Percentiles rank a stretch among this genome's conserved stretches.
Conservation (phyloP, 2,329 filamentous ascomycete genomes). For the Fusarium poae region DNA sequence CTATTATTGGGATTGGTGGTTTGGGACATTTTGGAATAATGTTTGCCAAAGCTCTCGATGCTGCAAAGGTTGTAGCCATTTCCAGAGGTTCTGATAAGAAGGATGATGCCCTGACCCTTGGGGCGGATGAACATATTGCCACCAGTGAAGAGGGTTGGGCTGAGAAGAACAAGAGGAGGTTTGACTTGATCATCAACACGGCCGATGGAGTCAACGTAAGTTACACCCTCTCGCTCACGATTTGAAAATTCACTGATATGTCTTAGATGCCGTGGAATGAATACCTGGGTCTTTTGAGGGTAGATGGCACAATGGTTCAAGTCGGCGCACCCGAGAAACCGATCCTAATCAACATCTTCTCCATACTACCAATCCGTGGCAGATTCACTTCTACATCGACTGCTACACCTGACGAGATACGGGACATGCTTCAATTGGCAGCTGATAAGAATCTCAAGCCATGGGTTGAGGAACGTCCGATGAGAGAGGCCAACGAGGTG, state of each 20-base stretch:
- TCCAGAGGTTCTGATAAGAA: constrained; percentile 68
- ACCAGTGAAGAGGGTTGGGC: constrained; percentile 66
- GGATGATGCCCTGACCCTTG: constrained; percentile 66
- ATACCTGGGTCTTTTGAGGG: constrained; percentile 55
- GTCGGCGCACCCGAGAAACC: constrained; percentile 57
- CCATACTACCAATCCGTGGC: constrained; percentile 22
- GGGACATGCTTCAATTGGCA: constrained; percentile 70
- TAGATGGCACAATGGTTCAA: constrained; percentile 70
- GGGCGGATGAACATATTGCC: constrained; percentile 68
- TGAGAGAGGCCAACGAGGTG: constrained; percentile 67
- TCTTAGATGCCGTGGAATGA: constrained; percentile 38
- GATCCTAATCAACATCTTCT: constrained; percentile 28
- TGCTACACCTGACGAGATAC: constrained; percentile 67
- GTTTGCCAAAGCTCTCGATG: constrained; percentile 74
- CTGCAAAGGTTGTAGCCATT: constrained; percentile 69
- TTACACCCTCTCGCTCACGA: fast-evolving
- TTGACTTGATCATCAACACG: constrained; percentile 80
- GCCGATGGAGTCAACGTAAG: constrained; percentile 53
- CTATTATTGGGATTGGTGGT: constrained; percentile 75
- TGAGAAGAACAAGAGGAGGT: constrained; percentile 65
- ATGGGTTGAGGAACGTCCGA: constrained; percentile 66
- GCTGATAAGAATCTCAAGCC: constrained; percentile 68
- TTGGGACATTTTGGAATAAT: constrained; percentile 76
- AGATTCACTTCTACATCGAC: constrained; percentile 55
- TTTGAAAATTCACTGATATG: not conserved